Evolutionary conservation across 768 basidiomycete species (phyloP).

Genomic region (Psilocybe tampanensis): DNA sequence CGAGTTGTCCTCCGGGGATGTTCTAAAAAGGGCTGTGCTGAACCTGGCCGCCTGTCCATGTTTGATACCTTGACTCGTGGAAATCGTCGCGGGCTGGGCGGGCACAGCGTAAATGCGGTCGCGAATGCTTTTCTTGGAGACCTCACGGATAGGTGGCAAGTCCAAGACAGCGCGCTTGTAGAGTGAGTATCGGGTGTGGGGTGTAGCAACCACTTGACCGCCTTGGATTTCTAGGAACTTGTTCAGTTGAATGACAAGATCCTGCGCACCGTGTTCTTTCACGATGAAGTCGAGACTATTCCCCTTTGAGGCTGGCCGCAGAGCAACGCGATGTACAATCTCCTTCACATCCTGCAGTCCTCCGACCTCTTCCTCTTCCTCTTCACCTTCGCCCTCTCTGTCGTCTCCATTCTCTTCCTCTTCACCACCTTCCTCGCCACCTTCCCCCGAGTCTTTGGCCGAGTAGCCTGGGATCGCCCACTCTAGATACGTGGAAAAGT

Average conservation of each 20-base stretch:
- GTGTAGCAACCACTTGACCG: slow-evolving; percentile 3
- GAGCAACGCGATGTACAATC: slow-evolving; percentile 11
- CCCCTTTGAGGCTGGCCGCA: slow-evolving; percentile 6
- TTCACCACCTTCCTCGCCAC: no score
- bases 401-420: no score
- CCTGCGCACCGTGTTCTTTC: slow-evolving; percentile 11
- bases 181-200: slow-evolving; percentile 12
- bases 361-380: background rate
- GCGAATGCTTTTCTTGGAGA: no score
- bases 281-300: background rate
- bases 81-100: background rate
- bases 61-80: slow-evolving; percentile 16
- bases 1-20: background rate
- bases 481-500: slow-evolving; percentile 23
- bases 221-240: slow-evolving; percentile 21
- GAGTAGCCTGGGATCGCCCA: slow-evolving; percentile 24
- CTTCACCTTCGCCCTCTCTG: no score
- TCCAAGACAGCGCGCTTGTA: slow-evolving; percentile 20
- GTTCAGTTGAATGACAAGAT: slow-evolving; percentile 1
- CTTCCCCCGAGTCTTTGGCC: background rate
- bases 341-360: background rate
- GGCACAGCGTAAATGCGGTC: slow-evolving; percentile 12
- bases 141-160: slow-evolving; percentile 21
- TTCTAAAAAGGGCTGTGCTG: slow-evolving; percentile 23
- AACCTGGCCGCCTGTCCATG: slow-evolving; percentile 16